Conservation (phyloP, 768 basidiomycete species). For the Phanerochaete carnosa region DNA sequence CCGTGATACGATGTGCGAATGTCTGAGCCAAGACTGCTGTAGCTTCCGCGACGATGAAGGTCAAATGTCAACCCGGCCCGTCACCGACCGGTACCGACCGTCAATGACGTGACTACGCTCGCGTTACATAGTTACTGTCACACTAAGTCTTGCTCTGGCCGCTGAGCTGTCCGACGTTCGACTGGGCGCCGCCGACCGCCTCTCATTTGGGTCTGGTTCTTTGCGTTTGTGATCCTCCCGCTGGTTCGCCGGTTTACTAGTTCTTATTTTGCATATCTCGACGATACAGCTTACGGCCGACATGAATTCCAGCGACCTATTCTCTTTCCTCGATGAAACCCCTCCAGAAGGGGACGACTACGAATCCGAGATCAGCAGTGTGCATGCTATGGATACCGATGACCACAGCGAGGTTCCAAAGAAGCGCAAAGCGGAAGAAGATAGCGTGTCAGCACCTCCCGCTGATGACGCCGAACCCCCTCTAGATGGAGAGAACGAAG, state of each 20-base stretch:
- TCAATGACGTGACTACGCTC: no score
- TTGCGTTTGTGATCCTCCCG: no score
- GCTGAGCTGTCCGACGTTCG: no score
- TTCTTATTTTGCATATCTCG: neutral
- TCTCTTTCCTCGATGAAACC: slow-evolving; percentile 61
- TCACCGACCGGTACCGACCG: neutral
- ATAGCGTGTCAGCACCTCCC: slow-evolving; percentile 5
- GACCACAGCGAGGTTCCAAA: slow-evolving; percentile 24
- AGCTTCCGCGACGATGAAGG: neutral
- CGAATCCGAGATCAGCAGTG: slow-evolving; percentile 27
- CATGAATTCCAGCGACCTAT: slow-evolving; percentile 47
- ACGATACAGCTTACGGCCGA: neutral
- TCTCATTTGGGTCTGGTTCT: no score
- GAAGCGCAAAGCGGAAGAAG: slow-evolving; percentile 42
- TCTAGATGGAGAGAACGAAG: slow-evolving; percentile 26
- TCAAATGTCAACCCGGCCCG: neutral
- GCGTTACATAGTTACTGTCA: no score
- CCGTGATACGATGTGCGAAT: neutral
- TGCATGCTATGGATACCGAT: slow-evolving; percentile 29
- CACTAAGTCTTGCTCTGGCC: no score
- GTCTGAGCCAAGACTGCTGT: neutral
- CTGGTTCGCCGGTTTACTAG: no score
- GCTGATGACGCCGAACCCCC: neutral
- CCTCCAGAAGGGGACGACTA: slow-evolving; percentile 25
- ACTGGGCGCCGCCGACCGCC: no score